These are phyloP conservation scores for Kwoniella dendrophila DNA, from an alignment of 768 basidiomycete species.

Conservation along the genomic window DNA sequence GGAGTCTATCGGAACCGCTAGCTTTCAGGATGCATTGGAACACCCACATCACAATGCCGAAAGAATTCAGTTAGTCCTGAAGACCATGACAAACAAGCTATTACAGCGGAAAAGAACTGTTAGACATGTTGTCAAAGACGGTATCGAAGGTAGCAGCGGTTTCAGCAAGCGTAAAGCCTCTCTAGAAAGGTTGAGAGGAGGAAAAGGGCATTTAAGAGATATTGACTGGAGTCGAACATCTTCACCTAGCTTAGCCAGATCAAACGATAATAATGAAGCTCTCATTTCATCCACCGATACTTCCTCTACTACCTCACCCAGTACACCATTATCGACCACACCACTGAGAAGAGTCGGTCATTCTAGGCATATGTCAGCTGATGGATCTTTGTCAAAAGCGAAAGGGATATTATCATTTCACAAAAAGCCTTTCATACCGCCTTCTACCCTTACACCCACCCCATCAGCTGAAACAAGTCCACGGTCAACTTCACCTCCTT, in stretches of 20 bases:
- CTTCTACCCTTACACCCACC: neutral
- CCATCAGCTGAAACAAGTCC: neutral
- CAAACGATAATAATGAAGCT: no score
- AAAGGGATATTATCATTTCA: neutral
- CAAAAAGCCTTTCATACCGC: neutral
- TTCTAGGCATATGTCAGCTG: neutral
- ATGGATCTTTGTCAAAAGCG: neutral
- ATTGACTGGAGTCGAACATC: slow-evolving; percentile 18
- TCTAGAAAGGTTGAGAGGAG: slow-evolving; percentile 3
- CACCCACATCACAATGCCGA: slow-evolving; percentile 42
- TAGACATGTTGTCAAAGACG: slow-evolving; percentile 25
- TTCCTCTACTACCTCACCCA: neutral
- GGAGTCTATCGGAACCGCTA: slow-evolving; percentile 12
- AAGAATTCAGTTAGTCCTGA: slow-evolving; percentile 50
- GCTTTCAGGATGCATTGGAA: slow-evolving; percentile 44
- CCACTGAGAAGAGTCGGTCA: neutral
- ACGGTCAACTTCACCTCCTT: neutral
- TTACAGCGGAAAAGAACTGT: slow-evolving; percentile 48
- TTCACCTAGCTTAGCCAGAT: neutral
- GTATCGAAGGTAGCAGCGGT: slow-evolving; percentile 4
- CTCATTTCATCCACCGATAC: neutral
- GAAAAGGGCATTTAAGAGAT: slow-evolving; percentile 14
- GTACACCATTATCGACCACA: neutral
- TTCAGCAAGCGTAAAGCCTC: slow-evolving; percentile 7
- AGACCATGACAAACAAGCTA: slow-evolving; percentile 53